Evolutionary conservation across 192 early-diverging fungal genomes (phyloP).

Genomic region (Rhizophagus clarus): DNA sequence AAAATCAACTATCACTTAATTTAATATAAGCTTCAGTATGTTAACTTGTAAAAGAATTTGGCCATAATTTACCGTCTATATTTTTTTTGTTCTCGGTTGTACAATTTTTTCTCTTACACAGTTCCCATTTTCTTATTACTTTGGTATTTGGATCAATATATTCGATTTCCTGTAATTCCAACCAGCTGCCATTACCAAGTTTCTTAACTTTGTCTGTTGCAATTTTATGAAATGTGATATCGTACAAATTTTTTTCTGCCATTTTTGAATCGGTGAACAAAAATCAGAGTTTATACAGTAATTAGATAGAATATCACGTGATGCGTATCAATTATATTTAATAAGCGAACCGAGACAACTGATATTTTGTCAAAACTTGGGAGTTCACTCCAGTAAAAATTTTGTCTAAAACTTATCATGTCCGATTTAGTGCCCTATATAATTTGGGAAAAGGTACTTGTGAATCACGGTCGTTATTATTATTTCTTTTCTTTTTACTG

Average conservation of each 20-base stretch:
- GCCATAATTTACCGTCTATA: slow-evolving; percentile 35
- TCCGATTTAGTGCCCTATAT: slow-evolving; percentile 17
- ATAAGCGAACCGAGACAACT: neutral
- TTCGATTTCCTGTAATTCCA: slow-evolving; percentile 42
- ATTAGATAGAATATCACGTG: neutral
- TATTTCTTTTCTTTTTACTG: neutral
- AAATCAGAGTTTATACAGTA: neutral
- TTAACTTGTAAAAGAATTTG: neutral
- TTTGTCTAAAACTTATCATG: neutral
- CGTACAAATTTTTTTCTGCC: neutral
- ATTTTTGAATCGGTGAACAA: neutral
- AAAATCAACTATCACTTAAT: neutral
- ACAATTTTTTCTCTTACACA: slow-evolving; percentile 33
- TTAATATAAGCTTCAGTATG: neutral
- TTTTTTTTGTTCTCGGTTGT: neutral
- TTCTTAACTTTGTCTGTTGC: neutral
- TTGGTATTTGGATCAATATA: slow-evolving; percentile 41
- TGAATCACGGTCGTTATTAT: neutral
- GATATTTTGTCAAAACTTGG: too few relatives aligned
- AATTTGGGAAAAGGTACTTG: slow-evolving; percentile 31
- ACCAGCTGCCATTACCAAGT: slow-evolving; percentile 40
- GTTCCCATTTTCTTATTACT: slow-evolving; percentile 36
- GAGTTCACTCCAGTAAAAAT: too few relatives aligned
- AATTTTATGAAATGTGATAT: neutral
- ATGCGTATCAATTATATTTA: neutral